Conservation (phyloP, 257 asterid species). For the Solanum stenotomum region DNA sequence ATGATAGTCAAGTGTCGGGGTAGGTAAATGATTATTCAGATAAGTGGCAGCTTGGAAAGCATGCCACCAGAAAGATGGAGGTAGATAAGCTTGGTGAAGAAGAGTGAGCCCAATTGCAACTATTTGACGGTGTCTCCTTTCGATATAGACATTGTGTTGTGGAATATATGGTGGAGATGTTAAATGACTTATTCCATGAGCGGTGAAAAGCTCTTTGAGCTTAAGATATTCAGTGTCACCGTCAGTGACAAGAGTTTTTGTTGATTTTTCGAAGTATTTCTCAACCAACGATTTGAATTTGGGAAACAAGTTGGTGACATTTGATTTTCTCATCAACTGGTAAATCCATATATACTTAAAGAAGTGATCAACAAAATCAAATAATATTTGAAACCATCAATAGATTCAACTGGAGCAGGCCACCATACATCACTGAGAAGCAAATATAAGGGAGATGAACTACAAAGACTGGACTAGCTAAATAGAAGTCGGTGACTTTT, state of each 20-base stretch:
- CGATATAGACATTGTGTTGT: not conserved
- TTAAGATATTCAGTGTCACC: not conserved
- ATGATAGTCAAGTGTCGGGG: not conserved
- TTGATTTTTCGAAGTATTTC: not conserved
- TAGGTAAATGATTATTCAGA: conserved; percentile 4
- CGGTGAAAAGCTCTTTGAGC: not conserved
- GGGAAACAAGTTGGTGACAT: not conserved
- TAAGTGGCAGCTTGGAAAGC: not conserved
- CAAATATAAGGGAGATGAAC: no score
- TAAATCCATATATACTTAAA: not conserved
- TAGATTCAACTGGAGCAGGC: not conserved
- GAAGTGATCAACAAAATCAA: not conserved
- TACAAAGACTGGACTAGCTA: no score
- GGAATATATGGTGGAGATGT: not conserved
- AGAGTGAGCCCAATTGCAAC: not conserved
- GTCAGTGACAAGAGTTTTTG: not conserved
- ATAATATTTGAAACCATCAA: conserved; percentile 3
- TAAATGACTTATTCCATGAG: not conserved
- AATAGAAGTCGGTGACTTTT: no score
- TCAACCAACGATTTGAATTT: not conserved
- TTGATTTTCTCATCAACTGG: not conserved
- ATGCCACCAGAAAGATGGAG: not conserved
- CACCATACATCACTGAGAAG: no score
- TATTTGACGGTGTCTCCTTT: not conserved
- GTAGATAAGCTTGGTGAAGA: not conserved